phyloP scores from a whole-genome alignment of 2,329 filamentous ascomycete genomes.

The Sporothrix brunneoviolacea region DNA sequence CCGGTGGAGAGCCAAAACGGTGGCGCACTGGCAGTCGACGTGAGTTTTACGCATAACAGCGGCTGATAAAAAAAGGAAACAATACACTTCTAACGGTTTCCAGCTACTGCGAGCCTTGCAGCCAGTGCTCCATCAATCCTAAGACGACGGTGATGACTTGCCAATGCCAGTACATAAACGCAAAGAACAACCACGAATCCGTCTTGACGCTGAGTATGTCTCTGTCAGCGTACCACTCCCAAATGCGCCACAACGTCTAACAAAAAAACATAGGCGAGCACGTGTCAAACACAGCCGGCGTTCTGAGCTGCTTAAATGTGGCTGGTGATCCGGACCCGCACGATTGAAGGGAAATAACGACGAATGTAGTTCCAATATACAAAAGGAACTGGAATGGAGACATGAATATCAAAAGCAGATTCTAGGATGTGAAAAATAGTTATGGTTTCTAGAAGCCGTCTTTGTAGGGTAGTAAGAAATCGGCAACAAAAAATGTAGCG shows the following conservation, averaged over 20 bases:
- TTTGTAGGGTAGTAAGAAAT: no score
- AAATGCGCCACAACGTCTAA: background rate
- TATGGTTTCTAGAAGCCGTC: no score
- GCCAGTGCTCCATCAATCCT: constrained; percentile 14
- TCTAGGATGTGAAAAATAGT: no score
- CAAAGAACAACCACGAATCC: constrained; percentile 4
- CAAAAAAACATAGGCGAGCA: constrained; percentile 10
- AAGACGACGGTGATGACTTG: constrained; percentile 14
- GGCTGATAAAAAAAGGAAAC: background rate
- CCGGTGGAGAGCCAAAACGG: constrained; percentile 10
- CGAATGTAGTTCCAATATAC: no score
- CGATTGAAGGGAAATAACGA: no score
- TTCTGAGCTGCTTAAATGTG: constrained; percentile 10
- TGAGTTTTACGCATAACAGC: background rate
- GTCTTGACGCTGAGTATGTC: constrained; percentile 5
- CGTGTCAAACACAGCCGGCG: constrained; percentile 10
- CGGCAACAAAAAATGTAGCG: no score
- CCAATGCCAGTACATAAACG: constrained; percentile 7
- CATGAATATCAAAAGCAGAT: no score
- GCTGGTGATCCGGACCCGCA: constrained; percentile 2
- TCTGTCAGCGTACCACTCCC: no score
- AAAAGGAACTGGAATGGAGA: no score
- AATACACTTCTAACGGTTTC: no score
- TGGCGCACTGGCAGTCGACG: constrained; percentile 8
- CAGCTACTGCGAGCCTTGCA: constrained; percentile 15